Evolutionary conservation across 1,284 basidiomycete genomes (phyloP).

Genomic region (Irpex lacteus): DNA sequence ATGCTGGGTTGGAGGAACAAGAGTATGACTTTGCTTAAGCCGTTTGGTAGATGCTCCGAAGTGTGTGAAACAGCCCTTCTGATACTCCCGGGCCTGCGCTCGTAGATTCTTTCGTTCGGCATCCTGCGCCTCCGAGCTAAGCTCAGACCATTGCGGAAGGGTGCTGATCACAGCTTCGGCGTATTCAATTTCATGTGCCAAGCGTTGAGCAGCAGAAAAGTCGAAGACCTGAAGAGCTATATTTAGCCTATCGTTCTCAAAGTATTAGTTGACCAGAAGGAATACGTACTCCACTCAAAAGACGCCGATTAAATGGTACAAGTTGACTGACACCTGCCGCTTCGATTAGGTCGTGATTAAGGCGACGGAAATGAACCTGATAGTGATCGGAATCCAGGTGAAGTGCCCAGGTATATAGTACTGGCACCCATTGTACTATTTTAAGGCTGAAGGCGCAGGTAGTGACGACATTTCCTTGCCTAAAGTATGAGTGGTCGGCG

Average conservation of each 20-base stretch:
- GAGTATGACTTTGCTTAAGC: neutral
- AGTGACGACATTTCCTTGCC: constrained; percentile 1
- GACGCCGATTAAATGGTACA: no score
- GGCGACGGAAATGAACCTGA: constrained; percentile 3
- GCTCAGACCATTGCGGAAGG: neutral
- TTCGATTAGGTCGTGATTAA: constrained; percentile 2
- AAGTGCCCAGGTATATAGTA: constrained; percentile 8
- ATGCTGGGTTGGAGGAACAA: neutral
- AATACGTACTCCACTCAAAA: no score
- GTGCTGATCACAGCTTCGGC: constrained; percentile 3
- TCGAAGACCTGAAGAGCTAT: constrained; percentile 7
- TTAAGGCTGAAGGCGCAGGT: constrained; percentile 2
- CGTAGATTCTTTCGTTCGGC: neutral
- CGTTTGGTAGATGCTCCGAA: constrained; percentile 4
- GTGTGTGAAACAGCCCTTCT: constrained; percentile 3
- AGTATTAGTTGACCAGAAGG: neutral
- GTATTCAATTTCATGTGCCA: constrained; percentile 7
- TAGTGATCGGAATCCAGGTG: constrained; percentile 5
- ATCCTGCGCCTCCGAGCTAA: neutral
- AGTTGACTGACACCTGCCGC: no score
- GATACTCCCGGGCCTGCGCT: no score
- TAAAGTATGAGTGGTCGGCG: constrained; percentile 10
- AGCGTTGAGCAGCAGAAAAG: constrained; percentile 9
- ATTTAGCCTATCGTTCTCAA: no score
- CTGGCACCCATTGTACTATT: constrained; percentile 6